Percentiles rank a stretch among this genome's conserved stretches.
phyloP scores from a whole-genome alignment of 1,284 basidiomycete genomes.

The Kalmanozyma brasiliensis region DNA sequence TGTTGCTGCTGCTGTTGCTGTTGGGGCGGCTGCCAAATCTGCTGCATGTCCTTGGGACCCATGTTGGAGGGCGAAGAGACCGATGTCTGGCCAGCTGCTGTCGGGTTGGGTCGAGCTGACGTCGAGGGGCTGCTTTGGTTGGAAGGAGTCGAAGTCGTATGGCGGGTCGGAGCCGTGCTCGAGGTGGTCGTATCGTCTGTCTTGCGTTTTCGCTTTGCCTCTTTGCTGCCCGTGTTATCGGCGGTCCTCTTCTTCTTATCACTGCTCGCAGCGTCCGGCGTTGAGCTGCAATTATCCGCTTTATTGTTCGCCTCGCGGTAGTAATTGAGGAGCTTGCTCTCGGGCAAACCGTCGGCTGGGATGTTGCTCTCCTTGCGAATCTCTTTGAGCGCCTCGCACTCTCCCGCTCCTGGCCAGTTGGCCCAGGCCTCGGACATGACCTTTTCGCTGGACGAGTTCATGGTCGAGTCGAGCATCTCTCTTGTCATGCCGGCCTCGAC shows the following conservation, averaged over 20 bases:
- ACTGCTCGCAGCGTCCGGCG: background rate
- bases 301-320: slow-evolving; percentile 21
- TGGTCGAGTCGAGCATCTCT: slow-evolving; percentile 45
- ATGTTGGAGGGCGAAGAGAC: slow-evolving; percentile 8
- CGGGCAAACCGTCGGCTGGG: slow-evolving; percentile 58
- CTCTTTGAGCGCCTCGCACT: slow-evolving; percentile 54
- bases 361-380: slow-evolving; percentile 58
- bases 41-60: background rate
- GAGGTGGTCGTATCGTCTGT: slow-evolving; percentile 5
- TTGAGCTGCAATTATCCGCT: background rate
- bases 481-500: slow-evolving; percentile 46
- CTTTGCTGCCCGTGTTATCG: slow-evolving; percentile 18
- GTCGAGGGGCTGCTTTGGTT: slow-evolving; percentile 18
- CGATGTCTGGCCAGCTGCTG: background rate
- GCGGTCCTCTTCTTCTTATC: slow-evolving; percentile 34
- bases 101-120: background rate
- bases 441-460: slow-evolving; percentile 52
- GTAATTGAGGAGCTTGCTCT: slow-evolving; percentile 41
- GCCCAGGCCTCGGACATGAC: slow-evolving; percentile 58
- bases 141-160: slow-evolving; percentile 10
- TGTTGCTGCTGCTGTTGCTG: slow-evolving; percentile 20
- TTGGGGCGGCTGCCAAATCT: slow-evolving; percentile 21
- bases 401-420: slow-evolving; percentile 59
- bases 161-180: background rate
- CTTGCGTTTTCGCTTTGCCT: slow-evolving; percentile 35